Conservation (phyloP, 1,139 yeast species). For the Yarrowia galli region DNA sequence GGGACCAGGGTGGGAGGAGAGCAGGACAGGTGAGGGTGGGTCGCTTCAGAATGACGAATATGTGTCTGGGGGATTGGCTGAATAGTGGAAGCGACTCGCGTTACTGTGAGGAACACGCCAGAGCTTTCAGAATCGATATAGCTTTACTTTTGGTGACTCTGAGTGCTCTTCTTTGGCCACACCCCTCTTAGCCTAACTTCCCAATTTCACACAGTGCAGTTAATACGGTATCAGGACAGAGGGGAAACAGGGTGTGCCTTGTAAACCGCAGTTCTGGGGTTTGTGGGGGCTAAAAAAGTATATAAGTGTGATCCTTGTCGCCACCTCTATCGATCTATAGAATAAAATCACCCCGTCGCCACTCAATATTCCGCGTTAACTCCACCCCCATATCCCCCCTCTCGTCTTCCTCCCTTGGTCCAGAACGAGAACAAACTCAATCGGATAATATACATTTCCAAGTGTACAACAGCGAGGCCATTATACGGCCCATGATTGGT, state of each 20-base stretch:
- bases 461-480: not conserved
- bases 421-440: not conserved
- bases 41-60: not conserved
- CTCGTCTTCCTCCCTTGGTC: not conserved
- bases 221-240: not conserved
- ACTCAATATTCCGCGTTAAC: not conserved
- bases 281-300: too few relatives aligned
- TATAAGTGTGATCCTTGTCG: too few relatives aligned
- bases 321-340: too few relatives aligned
- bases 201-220: not conserved
- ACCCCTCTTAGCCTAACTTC: not conserved
- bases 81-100: not conserved
- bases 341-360: too few relatives aligned
- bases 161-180: not conserved
- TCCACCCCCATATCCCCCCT: too few relatives aligned
- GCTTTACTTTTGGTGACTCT: not conserved
- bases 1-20: not conserved
- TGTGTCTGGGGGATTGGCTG: not conserved
- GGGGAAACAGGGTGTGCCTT: constrained; percentile 4
- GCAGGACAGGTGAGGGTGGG: not conserved
- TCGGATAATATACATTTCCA: constrained; percentile 1
- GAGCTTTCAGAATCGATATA: too few relatives aligned
- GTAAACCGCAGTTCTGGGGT: not conserved
- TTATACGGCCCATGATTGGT: not conserved
- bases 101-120: not conserved